Percentiles rank a stretch among this genome's conserved stretches.
Conservation (phyloP, 1,284 basidiomycete genomes). For the Ustilago trichophora region DNA sequence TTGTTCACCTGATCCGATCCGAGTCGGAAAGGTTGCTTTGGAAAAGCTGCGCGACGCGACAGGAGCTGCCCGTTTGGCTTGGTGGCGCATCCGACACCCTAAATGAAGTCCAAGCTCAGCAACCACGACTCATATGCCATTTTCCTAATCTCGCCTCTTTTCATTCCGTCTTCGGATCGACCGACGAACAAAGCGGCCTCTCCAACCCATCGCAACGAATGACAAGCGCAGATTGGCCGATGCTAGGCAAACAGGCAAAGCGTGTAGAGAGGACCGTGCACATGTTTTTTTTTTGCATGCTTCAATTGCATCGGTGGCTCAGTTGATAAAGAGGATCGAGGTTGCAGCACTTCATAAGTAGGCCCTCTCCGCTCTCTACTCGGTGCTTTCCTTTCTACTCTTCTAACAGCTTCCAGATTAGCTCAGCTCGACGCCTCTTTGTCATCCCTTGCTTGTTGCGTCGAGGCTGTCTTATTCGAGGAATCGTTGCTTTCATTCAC, state of each 20-base stretch:
- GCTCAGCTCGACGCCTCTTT: neutral
- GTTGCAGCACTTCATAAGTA: too few species aligned
- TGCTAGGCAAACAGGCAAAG: too few species aligned
- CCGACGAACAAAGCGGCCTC: conserved; percentile 2
- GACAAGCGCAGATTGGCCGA: too few species aligned
- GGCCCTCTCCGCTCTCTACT: too few species aligned
- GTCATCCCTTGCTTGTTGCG: too few species aligned
- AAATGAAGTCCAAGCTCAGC: conserved; percentile 24
- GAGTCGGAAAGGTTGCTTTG: too few species aligned
- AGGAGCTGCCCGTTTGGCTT: neutral
- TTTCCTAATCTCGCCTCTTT: neutral
- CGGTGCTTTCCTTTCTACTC: neutral
- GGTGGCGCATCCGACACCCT: conserved; percentile 15
- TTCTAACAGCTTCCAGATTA: neutral
- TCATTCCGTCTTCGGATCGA: conserved; percentile 3
- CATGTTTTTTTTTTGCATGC: conserved; percentile 13
- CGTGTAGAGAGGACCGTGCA: conserved; percentile 11
- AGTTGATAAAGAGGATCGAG: neutral
- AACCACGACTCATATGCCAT: too few species aligned
- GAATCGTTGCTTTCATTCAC: too few species aligned
- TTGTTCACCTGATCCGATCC: too few species aligned
- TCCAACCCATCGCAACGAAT: too few species aligned
- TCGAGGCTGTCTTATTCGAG: too few species aligned
- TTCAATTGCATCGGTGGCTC: neutral
- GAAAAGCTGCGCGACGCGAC: conserved; percentile 4